A percentile compares a stretch with the other conserved stretches of the same genome.
These are phyloP conservation scores for Phialophora expanda DNA, from an alignment of 2,329 filamentous ascomycete species.

Conservation along the genomic window DNA sequence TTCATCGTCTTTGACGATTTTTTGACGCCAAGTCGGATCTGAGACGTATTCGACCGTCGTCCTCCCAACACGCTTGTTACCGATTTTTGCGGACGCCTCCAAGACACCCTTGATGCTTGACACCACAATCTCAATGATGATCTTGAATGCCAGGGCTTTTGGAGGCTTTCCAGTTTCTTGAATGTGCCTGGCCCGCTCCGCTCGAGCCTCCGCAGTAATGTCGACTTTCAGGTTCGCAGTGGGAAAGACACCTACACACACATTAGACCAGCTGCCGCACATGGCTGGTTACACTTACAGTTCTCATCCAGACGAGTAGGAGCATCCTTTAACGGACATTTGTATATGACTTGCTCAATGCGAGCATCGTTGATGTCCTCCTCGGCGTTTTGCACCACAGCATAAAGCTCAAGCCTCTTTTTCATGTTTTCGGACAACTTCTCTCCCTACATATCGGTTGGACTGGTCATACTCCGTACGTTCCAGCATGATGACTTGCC, in stretches of 20 bases:
- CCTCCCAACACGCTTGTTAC: not conserved
- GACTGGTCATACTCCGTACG: not conserved
- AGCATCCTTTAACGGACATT: not conserved
- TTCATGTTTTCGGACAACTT: constrained; percentile 9
- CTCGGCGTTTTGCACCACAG: constrained; percentile 5
- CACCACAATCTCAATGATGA: constrained; percentile 4
- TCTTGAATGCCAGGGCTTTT: not conserved
- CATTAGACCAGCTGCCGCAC: not conserved
- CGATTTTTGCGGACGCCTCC: constrained; percentile 7
- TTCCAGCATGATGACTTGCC: not conserved
- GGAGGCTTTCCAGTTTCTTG: not conserved
- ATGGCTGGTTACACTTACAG: not conserved
- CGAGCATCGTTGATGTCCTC: not conserved
- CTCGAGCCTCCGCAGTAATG: not conserved
- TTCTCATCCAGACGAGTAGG: not conserved
- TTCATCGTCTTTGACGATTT: not conserved
- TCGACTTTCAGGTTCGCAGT: constrained; percentile 8
- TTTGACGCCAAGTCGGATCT: constrained; percentile 4
- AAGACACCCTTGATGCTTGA: constrained; percentile 16
- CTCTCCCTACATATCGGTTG: constrained; percentile 9
- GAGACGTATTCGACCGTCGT: constrained; percentile 6
- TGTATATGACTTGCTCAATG: not conserved
- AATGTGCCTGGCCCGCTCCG: not conserved
- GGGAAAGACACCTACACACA: not conserved
- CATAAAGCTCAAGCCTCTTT: constrained; percentile 7